Percentiles rank a stretch among this genome's conserved stretches.
These are phyloP conservation scores for Nasturtium officinale DNA, from an alignment of 345 rosid genomes.

Conservation along the genomic window DNA sequence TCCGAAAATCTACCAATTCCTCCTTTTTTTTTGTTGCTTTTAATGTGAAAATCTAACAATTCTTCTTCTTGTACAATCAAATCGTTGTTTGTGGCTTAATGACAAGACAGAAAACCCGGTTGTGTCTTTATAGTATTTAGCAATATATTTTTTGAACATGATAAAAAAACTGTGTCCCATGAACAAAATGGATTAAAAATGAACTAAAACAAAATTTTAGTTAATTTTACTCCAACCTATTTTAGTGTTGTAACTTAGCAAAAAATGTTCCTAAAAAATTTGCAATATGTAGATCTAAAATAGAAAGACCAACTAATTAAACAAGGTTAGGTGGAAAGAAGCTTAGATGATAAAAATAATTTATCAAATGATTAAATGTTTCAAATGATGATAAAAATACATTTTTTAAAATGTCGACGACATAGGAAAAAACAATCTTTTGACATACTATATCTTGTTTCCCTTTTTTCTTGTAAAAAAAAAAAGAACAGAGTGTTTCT, in stretches of 20 bases:
- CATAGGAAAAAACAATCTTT: neutral
- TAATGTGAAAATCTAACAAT: neutral
- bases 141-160: too few relatives aligned
- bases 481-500: conserved; percentile 30
- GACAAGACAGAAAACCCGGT: neutral
- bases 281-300: neutral
- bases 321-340: conserved; percentile 31
- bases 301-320: conserved; percentile 13
- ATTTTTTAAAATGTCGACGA: conserved; percentile 4
- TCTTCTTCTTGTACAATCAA: neutral
- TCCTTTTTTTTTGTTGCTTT: too few relatives aligned
- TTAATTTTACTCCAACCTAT: neutral
- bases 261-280: neutral
- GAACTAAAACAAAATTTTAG: neutral
- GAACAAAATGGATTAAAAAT: neutral
- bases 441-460: neutral
- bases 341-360: neutral
- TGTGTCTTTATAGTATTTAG: neutral
- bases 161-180: neutral
- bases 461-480: neutral
- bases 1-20: neutral
- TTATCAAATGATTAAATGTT: conserved; percentile 4
- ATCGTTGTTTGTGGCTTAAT: neutral
- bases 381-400: neutral
- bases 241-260: neutral